A percentile compares a stretch with the other conserved stretches of the same genome.
These are phyloP conservation scores for Spatholobus suberectus DNA, from an alignment of 306 rosid genomes.

Conservation along the genomic window DNA sequence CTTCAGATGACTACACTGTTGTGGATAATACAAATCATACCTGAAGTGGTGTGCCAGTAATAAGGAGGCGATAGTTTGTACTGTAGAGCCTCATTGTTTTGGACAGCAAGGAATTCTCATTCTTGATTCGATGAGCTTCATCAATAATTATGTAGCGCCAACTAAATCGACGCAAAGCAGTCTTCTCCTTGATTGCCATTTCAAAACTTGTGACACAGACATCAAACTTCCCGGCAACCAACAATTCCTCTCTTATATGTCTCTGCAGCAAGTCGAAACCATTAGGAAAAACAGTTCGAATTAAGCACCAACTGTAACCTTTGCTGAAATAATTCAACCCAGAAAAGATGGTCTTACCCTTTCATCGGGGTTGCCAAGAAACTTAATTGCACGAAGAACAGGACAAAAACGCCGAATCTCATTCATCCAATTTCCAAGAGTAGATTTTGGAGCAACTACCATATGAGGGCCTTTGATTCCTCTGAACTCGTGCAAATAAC, in stretches of 20 bases:
- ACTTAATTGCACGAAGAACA: slow-evolving; percentile 79
- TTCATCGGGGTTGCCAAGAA: slow-evolving; percentile 99
- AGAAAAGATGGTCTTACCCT: slow-evolving; percentile 60
- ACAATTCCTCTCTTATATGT: slow-evolving; percentile 81
- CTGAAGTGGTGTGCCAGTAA: slow-evolving; percentile 99
- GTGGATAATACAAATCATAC: slow-evolving; percentile 48
- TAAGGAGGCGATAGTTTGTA: slow-evolving; percentile 93
- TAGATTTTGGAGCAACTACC: slow-evolving; percentile 99
- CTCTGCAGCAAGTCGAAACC: slow-evolving; percentile 58
- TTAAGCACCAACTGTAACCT: background rate
- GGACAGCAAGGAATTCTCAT: slow-evolving; percentile 93
- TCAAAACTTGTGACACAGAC: slow-evolving; percentile 98
- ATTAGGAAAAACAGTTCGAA: background rate
- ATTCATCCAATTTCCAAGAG: slow-evolving; percentile 99
- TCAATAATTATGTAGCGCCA: slow-evolving; percentile 99
- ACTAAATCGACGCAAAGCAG: slow-evolving; percentile 88
- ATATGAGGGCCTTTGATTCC: slow-evolving; percentile 98
- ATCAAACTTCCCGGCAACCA: slow-evolving; percentile 98
- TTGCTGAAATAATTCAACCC: slow-evolving; percentile 6
- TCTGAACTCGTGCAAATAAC: slow-evolving; percentile 91
- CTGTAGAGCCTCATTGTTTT: slow-evolving; percentile 94
- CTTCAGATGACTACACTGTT: background rate
- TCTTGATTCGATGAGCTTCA: slow-evolving; percentile 99
- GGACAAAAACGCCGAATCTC: slow-evolving; percentile 98
- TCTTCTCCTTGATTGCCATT: slow-evolving; percentile 98